phyloP scores from a whole-genome alignment of 768 basidiomycete genomes.

The Leccinum imitatum region DNA sequence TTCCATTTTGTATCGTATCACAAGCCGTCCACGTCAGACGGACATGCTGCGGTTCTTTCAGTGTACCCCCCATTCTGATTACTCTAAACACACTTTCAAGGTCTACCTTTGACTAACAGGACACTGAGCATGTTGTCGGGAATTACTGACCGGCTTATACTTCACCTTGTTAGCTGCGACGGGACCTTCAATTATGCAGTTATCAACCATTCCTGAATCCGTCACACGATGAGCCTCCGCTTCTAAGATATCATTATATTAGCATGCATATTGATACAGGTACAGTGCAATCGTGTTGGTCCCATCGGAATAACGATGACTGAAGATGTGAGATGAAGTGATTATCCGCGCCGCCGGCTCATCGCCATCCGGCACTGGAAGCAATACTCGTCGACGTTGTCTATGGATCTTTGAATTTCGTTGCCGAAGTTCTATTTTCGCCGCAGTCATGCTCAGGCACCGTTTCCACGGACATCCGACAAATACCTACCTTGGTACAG shows the following conservation, averaged over 20 bases:
- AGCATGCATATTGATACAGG: constrained; percentile 26
- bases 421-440: constrained; percentile 57
- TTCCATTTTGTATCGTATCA: background rate
- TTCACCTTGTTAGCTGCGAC: background rate
- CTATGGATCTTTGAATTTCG: constrained; percentile 68
- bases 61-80: background rate
- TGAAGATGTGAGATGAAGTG: constrained; percentile 1
- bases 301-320: constrained; percentile 1
- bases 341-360: constrained; percentile 30
- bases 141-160: background rate
- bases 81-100: background rate
- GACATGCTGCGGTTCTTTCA: background rate
- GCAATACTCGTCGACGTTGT: constrained; percentile 70
- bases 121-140: background rate
- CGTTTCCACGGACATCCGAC: constrained; percentile 10
- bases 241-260: constrained; percentile 18
- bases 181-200: constrained; percentile 4
- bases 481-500: constrained; percentile 56
- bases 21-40: background rate
- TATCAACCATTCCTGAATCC: background rate
- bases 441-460: constrained; percentile 9
- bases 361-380: constrained; percentile 66
- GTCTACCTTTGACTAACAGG: background rate
- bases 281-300: constrained; percentile 29
- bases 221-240: constrained; percentile 1